These are phyloP conservation scores for Scedosporium apiospermum DNA, from an alignment of 2,329 filamentous ascomycete genomes.

Conservation along the genomic window DNA sequence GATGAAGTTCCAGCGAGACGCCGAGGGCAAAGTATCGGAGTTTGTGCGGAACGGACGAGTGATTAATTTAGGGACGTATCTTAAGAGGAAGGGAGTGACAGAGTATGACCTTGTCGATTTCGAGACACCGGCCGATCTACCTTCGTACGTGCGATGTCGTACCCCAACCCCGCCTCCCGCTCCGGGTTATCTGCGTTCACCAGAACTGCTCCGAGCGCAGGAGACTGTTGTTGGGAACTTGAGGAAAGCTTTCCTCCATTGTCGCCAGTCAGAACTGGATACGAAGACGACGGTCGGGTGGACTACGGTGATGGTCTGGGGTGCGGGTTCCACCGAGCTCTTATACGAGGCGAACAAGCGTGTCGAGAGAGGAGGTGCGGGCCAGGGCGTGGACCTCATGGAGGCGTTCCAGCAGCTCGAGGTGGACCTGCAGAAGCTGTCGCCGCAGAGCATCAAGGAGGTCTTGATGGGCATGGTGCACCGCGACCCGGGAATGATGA, in stretches of 20 bases:
- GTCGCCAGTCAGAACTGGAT: slow-evolving; percentile 31
- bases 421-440: slow-evolving; percentile 30
- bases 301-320: slow-evolving; percentile 33
- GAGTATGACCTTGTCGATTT: slow-evolving; percentile 42
- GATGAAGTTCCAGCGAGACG: slow-evolving; percentile 43
- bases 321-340: slow-evolving; percentile 31
- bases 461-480: slow-evolving; percentile 33
- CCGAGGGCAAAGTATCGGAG: slow-evolving; percentile 41
- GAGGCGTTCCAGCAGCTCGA: slow-evolving; percentile 33
- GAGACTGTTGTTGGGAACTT: slow-evolving; percentile 33
- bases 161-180: slow-evolving; percentile 34
- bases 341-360: slow-evolving; percentile 33
- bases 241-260: slow-evolving; percentile 33
- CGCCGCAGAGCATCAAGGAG: slow-evolving; percentile 32
- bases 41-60: slow-evolving; percentile 43
- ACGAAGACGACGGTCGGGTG: slow-evolving; percentile 27
- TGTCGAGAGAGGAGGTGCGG: slow-evolving; percentile 29
- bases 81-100: slow-evolving; percentile 43
- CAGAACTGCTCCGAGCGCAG: slow-evolving; percentile 32
- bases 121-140: slow-evolving; percentile 30
- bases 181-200: slow-evolving; percentile 30
- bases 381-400: slow-evolving; percentile 30
- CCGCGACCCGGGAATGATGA: slow-evolving; percentile 33
- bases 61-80: slow-evolving; percentile 40
- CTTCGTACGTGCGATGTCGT: slow-evolving; percentile 32